Conservation (phyloP, 1,284 basidiomycete species). For the Cryptococcus jaspeensis region DNA sequence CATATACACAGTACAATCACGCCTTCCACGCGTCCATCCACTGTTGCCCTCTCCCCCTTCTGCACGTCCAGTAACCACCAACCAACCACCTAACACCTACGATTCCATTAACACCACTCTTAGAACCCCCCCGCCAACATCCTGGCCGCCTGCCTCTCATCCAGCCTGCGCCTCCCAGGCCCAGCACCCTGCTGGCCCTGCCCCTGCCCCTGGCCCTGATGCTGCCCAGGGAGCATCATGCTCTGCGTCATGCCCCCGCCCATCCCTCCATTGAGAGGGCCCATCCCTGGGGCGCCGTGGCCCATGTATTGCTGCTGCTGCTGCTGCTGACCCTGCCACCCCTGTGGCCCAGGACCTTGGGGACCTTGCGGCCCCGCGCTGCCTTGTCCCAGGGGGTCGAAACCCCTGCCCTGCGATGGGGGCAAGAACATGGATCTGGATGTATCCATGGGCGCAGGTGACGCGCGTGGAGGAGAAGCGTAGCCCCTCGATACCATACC, state of each 20-base stretch:
- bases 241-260: conserved; percentile 38
- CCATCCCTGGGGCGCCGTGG: conserved; percentile 1
- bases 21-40: too few species aligned
- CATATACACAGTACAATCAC: too few species aligned
- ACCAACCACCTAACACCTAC: too few species aligned
- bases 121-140: conserved; percentile 48
- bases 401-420: not conserved
- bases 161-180: conserved; percentile 27
- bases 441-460: conserved; percentile 9
- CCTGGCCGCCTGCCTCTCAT: conserved; percentile 48
- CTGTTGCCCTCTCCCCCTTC: too few species aligned
- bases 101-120: not conserved
- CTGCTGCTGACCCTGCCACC: too few species aligned
- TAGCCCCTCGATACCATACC: too few species aligned
- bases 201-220: conserved; percentile 14
- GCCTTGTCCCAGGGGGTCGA: not conserved
- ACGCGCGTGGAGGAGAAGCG: conserved; percentile 1
- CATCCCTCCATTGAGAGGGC: not conserved
- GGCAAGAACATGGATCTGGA: conserved; percentile 47
- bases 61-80: too few species aligned
- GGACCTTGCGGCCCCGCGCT: too few species aligned
- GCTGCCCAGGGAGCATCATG: conserved; percentile 37
- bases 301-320: not conserved
- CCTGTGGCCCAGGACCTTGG: too few species aligned
- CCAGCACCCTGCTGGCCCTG: conserved; percentile 12